phyloP scores from a whole-genome alignment of 1,284 basidiomycete species.

The Rhodotorula sp. region DNA sequence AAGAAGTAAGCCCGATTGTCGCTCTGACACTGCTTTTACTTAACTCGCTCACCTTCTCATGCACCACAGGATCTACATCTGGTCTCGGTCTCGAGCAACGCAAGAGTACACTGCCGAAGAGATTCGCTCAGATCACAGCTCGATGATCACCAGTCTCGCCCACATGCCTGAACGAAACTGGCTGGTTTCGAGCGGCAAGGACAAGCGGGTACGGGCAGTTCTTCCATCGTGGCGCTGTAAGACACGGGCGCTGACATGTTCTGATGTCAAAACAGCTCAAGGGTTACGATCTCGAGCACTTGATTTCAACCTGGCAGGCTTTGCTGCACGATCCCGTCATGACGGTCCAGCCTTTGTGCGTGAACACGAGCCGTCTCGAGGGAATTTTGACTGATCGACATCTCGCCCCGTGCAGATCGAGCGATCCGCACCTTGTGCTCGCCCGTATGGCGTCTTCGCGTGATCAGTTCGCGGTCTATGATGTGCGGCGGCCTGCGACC shows the following conservation, averaged over 20 bases:
- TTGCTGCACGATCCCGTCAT: conserved; percentile 16
- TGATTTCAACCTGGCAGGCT: conserved; percentile 22
- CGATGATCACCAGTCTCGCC: conserved; percentile 23
- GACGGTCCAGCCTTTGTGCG: conserved; percentile 26
- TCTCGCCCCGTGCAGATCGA: conserved; percentile 1
- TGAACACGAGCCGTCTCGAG: neutral
- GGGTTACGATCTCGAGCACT: conserved; percentile 16
- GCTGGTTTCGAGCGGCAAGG: conserved; percentile 28
- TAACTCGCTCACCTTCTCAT: neutral
- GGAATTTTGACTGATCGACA: no score
- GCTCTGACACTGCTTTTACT: neutral
- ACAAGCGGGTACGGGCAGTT: conserved; percentile 25
- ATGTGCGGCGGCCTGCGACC: conserved; percentile 7
- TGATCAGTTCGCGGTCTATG: conserved; percentile 28
- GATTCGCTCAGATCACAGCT: conserved; percentile 24
- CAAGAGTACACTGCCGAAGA: conserved; percentile 14
- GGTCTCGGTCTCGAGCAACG: conserved; percentile 28
- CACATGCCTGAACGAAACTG: conserved; percentile 8
- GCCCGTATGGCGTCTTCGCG: conserved; percentile 12
- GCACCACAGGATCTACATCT: conserved; percentile 22
- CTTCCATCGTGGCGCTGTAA: neutral
- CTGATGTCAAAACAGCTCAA: conserved; percentile 15
- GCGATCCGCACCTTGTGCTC: conserved; percentile 32
- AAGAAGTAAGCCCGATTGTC: conserved; percentile 10
- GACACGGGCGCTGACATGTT: neutral